These are phyloP conservation scores for Gynostemma pentaphyllum DNA, from an alignment of 306 rosid species.

Conservation along the genomic window DNA sequence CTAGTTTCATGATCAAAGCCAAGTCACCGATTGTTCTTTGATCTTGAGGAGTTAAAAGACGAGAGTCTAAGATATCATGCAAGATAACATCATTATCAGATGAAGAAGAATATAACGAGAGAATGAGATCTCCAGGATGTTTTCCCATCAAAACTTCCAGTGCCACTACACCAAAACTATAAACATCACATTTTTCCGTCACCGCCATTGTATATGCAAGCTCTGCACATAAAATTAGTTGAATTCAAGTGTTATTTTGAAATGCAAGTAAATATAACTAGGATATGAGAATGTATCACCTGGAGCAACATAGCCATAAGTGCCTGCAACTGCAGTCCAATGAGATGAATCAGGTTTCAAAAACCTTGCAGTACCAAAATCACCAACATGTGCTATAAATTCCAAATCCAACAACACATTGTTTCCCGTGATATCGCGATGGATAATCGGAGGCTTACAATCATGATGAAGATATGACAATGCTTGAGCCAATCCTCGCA, in stretches of 20 bases:
- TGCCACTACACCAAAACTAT: too few species aligned
- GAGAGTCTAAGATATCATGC: neutral
- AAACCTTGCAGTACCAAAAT: constrained; percentile 35
- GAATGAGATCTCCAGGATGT: neutral
- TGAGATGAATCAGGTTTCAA: too few species aligned
- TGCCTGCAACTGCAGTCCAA: constrained; percentile 34
- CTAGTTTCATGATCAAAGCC: neutral
- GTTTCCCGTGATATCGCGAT: too few species aligned
- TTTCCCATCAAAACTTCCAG: neutral
- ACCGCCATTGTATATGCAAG: too few species aligned
- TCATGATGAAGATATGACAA: too few species aligned
- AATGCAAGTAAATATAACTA: neutral
- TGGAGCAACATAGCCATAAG: constrained; percentile 38
- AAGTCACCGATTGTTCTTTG: neutral
- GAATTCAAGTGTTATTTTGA: neutral
- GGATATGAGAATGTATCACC: constrained; percentile 7
- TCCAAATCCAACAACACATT: too few species aligned
- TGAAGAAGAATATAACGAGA: neutral
- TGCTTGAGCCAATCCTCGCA: constrained; percentile 21
- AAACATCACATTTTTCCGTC: too few species aligned
- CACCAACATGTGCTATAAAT: constrained; percentile 27
- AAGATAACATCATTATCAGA: neutral
- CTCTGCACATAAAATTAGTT: neutral
- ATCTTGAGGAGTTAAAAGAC: too few species aligned
- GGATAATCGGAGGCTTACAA: constrained; percentile 17